phyloP scores from a whole-genome alignment of 1,284 basidiomycete genomes.

The Malassezia sp. region DNA sequence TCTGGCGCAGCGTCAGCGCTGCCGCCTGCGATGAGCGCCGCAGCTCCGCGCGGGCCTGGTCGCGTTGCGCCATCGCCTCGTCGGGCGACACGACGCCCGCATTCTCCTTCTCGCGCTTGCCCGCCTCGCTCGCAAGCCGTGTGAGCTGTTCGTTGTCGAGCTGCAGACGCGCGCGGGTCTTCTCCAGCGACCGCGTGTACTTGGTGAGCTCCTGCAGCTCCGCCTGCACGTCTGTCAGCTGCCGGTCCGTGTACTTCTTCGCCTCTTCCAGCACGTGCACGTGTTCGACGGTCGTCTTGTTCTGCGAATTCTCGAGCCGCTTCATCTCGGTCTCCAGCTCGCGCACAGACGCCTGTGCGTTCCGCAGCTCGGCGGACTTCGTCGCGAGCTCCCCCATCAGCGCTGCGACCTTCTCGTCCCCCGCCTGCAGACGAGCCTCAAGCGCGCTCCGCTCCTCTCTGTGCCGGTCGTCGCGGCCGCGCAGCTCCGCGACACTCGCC shows the following conservation, averaged over 20 bases:
- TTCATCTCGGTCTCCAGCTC: constrained; percentile 50
- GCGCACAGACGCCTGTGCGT: constrained; percentile 32
- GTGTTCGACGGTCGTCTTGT: constrained; percentile 97
- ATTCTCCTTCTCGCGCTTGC: constrained; percentile 2
- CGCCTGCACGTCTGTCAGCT: constrained; percentile 67
- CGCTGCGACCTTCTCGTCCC: background rate
- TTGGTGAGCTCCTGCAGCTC: constrained; percentile 63
- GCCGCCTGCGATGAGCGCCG: constrained; percentile 58
- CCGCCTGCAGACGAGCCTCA: background rate
- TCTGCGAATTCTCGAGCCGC: constrained; percentile 58
- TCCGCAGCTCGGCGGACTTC: constrained; percentile 23
- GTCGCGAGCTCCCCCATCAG: constrained; percentile 39
- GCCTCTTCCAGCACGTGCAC: constrained; percentile 95
- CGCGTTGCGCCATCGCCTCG: constrained; percentile 34
- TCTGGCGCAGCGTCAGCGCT: constrained; percentile 58
- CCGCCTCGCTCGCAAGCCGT: constrained; percentile 56
- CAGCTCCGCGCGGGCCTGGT: constrained; percentile 51
- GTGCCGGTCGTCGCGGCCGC: constrained; percentile 64
- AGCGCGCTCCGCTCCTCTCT: constrained; percentile 57
- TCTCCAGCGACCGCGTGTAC: constrained; percentile 73
- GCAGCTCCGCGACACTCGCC: constrained; percentile 62
- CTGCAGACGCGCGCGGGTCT: constrained; percentile 63
- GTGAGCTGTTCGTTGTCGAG: constrained; percentile 75
- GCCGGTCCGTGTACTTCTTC: constrained; percentile 85
- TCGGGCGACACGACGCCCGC: constrained; percentile 14